Evolutionary conservation across 495 filamentous ascomycete species (phyloP).

Genomic region (Xylaria palmicola): DNA sequence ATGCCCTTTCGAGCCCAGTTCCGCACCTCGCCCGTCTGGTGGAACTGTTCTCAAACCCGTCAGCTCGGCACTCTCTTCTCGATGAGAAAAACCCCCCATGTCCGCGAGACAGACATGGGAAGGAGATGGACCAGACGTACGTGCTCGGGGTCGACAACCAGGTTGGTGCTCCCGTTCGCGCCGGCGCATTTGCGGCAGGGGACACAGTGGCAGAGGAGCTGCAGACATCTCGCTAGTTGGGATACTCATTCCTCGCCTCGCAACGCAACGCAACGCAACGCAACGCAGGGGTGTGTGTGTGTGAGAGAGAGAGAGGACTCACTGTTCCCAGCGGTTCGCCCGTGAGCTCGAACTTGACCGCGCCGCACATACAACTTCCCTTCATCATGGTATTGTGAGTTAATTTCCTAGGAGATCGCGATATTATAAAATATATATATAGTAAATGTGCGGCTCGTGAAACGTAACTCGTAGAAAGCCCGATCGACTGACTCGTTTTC

Average conservation of each 20-base stretch:
- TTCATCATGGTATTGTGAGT: neutral
- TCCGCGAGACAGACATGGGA: no score
- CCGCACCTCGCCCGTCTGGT: neutral
- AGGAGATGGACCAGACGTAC: neutral
- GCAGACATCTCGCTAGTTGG: neutral
- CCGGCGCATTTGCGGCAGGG: constrained; percentile 4
- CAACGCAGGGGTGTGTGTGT: no score
- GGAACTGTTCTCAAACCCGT: constrained; percentile 4
- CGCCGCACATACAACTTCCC: constrained; percentile 10
- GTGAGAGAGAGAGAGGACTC: neutral
- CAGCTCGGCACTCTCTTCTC: no score
- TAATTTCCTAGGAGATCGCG: neutral
- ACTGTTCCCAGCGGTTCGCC: constrained; percentile 4
- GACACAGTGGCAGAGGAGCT: neutral
- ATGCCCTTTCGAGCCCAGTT: constrained; percentile 4
- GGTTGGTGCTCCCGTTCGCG: constrained; percentile 4
- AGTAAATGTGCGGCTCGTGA: no score
- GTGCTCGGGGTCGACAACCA: neutral
- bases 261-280: no score
- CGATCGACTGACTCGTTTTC: no score
- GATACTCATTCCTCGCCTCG: neutral
- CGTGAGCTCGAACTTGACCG: neutral
- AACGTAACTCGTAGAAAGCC: no score
- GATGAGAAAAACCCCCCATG: no score
- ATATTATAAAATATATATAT: neutral